Base-by-base conservation (phyloP, 1,284 basidiomycete species). In the Quambalaria eucalypti region DNA sequence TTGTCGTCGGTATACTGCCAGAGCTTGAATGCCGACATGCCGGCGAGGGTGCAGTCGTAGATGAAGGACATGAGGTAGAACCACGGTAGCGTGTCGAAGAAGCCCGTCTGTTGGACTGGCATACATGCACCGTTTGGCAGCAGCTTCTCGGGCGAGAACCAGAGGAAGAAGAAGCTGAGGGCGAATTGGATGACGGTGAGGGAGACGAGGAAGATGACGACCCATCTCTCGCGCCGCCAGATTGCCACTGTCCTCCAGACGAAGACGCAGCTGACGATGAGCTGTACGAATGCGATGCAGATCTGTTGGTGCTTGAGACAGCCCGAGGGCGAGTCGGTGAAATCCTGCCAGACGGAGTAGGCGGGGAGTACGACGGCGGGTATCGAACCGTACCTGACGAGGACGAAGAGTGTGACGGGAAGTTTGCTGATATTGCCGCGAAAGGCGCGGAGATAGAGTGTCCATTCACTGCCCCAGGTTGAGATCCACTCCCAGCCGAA, bases 231-330 rank as follows among this genome's bases (percentile, higher is more conserved):
- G 26, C 58, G 57, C 16, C 64, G 58, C 68, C 68, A 71, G 21
- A 71, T 71, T 2, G 66, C 68, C 23, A 65, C 51, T 9, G 68
- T 65, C 26, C 68, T 60, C 68, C 68, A 69, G 0, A 57, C 61
- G 16, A 71, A 65, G 8, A 63, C 57, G 16, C 56, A 50, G 1
- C 61, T 54, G 14, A 67, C 60, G 4, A 61, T 51, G 3, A 68
- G 48, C 38, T 69, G 65, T 9, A 71, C 68, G 23, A 68, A 39
- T 0, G 61, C 54, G 0, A 61, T 65, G 16, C 59, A 54, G 6
- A 61, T 31, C 25, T 65, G 60, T 39, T 54, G 54, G 30, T 64
- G 62, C 16, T 51, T 49, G 14, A 60, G 42, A 50, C 68, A 71
- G 42, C 12, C 28, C 23, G 50, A 14, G 14, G 49, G 42, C 2